Base-by-base conservation (phyloP, 495 filamentous ascomycete species). In the Darksidea phi region DNA sequence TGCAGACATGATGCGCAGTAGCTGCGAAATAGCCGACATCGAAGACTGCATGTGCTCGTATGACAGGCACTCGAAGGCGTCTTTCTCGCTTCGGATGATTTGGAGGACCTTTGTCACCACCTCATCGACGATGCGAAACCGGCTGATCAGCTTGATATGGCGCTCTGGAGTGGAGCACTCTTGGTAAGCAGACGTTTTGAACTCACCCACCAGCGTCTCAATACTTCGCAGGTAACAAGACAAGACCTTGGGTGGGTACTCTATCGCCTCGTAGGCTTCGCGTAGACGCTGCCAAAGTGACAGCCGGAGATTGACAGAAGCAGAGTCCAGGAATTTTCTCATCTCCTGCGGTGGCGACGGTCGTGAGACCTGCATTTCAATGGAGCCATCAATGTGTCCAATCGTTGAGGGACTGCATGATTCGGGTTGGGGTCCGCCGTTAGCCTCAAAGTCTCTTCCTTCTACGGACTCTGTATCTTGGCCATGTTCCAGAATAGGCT, bases 211-310 rank as follows among this genome's bases (percentile, higher is more conserved):
- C 17, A 97, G 82, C 24, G 88, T 84, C 68, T 91, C 88, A 51
- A 97, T 89, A 63, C 87, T 91, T 57, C 86, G 84, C 37, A 97
- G 77, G 64, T 89, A 83, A 72, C 91, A 96, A 0, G 86, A 90
- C 21, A 97, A 82, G 24, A 95, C 85, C 69, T 95, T 95, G 0
- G 92, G 89, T 6, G 82, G 79, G 67, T 95, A 93, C 13, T 87
- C 82, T 54, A 97, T 92, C 28, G 80, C 81, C 61, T 83, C 82
- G 67, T 99, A 97, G 0, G 95, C 91, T 32, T 91, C 87, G 23
- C 89, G 85, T 13, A 99, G 82, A 57, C 88, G 84, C 32, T 86
- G 85, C 92, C 93, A 97, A 1, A 99, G 76, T 59, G 92, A 87
- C 2, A 97, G 74, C 52, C 89, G 83, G 38, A 97, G 74, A 49